phyloP scores from a whole-genome alignment of 345 rosid species.

The Citrus mangshanensis region DNA sequence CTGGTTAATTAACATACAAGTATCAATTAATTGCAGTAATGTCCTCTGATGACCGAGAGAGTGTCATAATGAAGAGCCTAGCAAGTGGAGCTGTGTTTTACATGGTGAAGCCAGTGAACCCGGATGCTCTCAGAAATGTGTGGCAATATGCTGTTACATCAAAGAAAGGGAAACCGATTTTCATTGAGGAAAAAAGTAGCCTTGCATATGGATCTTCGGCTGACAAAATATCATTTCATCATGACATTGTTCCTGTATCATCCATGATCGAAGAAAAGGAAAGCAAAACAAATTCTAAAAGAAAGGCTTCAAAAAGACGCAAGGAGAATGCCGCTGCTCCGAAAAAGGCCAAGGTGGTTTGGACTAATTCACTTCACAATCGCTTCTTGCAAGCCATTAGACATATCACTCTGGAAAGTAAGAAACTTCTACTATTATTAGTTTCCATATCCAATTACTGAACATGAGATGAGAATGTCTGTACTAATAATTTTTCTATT shows the following conservation, averaged over 20 bases:
- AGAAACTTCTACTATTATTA: conserved; percentile 8
- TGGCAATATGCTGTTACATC: conserved; percentile 47
- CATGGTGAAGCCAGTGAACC: conserved; percentile 56
- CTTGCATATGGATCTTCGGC: neutral
- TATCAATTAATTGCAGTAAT: conserved; percentile 41
- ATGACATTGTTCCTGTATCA: conserved; percentile 10
- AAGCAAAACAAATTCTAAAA: neutral
- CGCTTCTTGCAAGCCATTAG: conserved; percentile 58
- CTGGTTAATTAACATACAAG: neutral
- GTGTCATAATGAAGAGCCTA: conserved; percentile 37
- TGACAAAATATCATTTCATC: neutral
- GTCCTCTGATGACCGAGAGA: conserved; percentile 56
- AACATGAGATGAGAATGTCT: neutral
- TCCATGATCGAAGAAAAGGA: conserved; percentile 7
- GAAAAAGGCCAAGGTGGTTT: conserved; percentile 54
- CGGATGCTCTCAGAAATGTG: conserved; percentile 43
- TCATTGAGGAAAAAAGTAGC: conserved; percentile 14
- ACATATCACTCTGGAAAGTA: conserved; percentile 64
- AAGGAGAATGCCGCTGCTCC: conserved; percentile 9
- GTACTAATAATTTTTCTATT: neutral
- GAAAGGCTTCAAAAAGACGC: conserved; percentile 7
- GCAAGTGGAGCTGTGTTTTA: conserved; percentile 56
- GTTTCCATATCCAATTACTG: no score
- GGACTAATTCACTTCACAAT: conserved; percentile 61
- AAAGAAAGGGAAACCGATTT: conserved; percentile 34